Conservation (phyloP, 768 basidiomycete species). For the Tubosaeta sp. region DNA sequence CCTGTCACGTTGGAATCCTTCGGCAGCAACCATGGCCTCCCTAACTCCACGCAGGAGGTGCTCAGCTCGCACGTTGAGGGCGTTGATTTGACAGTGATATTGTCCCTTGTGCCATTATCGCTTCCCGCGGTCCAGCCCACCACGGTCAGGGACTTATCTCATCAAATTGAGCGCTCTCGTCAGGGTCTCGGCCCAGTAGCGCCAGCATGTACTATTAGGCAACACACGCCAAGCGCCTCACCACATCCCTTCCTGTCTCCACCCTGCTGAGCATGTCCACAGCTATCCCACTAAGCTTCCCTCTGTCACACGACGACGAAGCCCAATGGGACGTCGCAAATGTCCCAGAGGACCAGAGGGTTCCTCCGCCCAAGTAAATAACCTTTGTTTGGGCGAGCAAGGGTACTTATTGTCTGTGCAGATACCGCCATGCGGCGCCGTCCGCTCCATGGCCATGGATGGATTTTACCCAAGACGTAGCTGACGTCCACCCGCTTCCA, state of each 20-base stretch:
- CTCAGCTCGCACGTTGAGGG: constrained; percentile 8
- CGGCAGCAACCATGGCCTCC: background rate
- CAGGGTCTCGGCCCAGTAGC: background rate
- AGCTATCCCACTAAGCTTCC: constrained; percentile 2
- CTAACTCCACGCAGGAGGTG: constrained; percentile 1
- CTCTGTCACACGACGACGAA: background rate
- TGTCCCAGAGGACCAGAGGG: constrained; percentile 4
- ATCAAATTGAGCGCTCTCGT: background rate
- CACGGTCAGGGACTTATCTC: background rate
- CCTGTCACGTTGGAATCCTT: background rate
- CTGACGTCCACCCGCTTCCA: constrained; percentile 8
- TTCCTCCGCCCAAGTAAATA: constrained; percentile 24
- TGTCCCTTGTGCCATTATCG: background rate
- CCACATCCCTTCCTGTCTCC: background rate
- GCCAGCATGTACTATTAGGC: constrained; percentile 2
- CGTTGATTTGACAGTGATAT: background rate
- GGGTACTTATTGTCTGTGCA: constrained; percentile 19
- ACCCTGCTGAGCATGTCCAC: constrained; percentile 11
- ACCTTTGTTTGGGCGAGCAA: background rate
- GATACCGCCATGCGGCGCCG: constrained; percentile 36
- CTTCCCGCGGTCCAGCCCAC: background rate
- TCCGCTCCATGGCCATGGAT: constrained; percentile 43
- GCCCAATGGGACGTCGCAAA: constrained; percentile 14
- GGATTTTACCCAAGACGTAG: constrained; percentile 28
- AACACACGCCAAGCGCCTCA: constrained; percentile 3